Evolutionary conservation across 768 basidiomycete species (phyloP), one percentile per base, ranked within the genome.

Genomic region (Naganishia kalamii): DNA sequence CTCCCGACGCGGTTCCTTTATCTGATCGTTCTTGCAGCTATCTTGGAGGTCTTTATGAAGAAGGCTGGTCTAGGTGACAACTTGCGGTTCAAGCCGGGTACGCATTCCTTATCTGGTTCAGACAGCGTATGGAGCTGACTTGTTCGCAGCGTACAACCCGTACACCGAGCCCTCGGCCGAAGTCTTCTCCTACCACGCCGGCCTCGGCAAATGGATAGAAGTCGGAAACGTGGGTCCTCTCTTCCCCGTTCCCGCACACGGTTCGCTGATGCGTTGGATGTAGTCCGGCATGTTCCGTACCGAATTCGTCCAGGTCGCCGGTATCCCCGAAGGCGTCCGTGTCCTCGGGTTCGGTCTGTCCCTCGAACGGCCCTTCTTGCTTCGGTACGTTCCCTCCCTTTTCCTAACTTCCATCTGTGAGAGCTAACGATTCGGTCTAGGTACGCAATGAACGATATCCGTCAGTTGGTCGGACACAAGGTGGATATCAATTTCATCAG

Each of bases 251-350:
- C 48, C 19, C 33, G 37, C 8, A 47, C 15, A 37, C 23, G 35
- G 51, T 13, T 27, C 21, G 23, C 7, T 12, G 6, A 19, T 46
- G 19, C 21, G 46, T 27, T 21, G 33, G 6, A 5, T 15, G n/a
- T 60, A 94, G 92, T 77, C 75, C 75, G 96, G 96, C 25, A 94
- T 99, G 89, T 99, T 99, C 86, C 86, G 96, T 35, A 96, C 96
- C 3, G 96, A 99, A 78, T 97, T 99, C 94, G 82, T 99, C 33
- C 92, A 92, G 76, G 92, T 96, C 7, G 97, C 98, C 93, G 96
- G 96, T 33, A 87, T 98, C 75, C 96, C 96, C 0, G 88, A 90
- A 69, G 92, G 92, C 73, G 92, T 98, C 12, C 87, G 92, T 27
- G 94, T 97, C 27, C 90, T 92, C 68, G 96, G 96, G 19, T 99